Evolutionary conservation across 257 asterid genomes (phyloP), one percentile per base, ranked within the genome.

Genomic region (Buddleja alternifolia): DNA sequence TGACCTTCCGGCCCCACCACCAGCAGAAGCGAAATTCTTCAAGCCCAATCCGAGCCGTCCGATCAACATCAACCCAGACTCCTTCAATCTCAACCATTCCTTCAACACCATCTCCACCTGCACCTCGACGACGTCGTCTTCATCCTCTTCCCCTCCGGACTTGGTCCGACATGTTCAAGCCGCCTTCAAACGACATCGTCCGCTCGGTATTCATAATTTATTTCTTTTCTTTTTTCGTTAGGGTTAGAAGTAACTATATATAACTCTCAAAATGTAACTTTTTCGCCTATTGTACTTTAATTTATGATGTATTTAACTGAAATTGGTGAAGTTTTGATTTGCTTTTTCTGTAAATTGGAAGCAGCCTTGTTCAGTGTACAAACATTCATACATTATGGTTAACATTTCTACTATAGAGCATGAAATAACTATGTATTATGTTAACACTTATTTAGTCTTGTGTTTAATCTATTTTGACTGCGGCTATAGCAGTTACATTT

Each of bases 171-270:
- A 86, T 52, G 55, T 86, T 23, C 89, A 83, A 71, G 99, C 97
- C 20, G 88, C 94, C 75, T 81, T 79, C 77, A 94, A 91, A 79
- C 95, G 99, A 47, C 95, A 81, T 78, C 89, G 96, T 25, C 84
- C 96, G 16, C 67, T 73, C 46, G 96, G 99, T 90, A 85, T 19
- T n/a, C n/a, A n/a, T n/a, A 10, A 10, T 50, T 7, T 4, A 37
- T 47, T 40, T 25, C 32, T 16, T 4, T 8, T 40, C 3, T 24
- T 50, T 25, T 12, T 4, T 3, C 11, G 52, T 37, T 29, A 29
- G 34, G 34, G 34, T 29, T 1, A 1, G 34, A 29, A 29, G 34
- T 1, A 29, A 5, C 34, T 29, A 29, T 29, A n/a, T n/a, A n/a
- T 29, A 29, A 29, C 34, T 29, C 34, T 29, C 34, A 29, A 29